phyloP scores from a whole-genome alignment of 2,329 filamentous ascomycete species.

The Ramularia endophylla region DNA sequence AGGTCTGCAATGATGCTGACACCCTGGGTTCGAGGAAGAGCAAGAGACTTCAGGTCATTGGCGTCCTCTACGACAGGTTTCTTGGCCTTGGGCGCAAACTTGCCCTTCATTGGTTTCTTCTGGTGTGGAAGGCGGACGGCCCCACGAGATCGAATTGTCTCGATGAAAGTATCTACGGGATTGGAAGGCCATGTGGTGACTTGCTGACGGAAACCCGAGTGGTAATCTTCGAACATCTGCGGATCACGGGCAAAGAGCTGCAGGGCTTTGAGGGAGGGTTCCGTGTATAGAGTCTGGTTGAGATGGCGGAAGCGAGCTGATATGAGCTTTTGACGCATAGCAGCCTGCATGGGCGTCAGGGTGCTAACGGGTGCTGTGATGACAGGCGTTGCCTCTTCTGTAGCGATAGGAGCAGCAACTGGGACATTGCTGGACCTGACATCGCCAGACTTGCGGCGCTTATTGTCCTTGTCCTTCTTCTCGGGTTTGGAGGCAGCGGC shows the following conservation, averaged over 20 bases:
- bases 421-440: conserved; percentile 7
- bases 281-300: conserved; percentile 94
- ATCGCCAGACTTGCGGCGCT: conserved; percentile 1
- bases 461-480: conserved; percentile 16
- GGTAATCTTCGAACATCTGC: conserved; percentile 94
- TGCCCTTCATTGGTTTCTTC: conserved; percentile 28
- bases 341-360: conserved; percentile 85
- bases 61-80: conserved; percentile 28
- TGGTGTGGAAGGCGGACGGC: conserved; percentile 39
- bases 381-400: conserved; percentile 23
- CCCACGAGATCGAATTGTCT: conserved; percentile 62
- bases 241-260: conserved; percentile 76
- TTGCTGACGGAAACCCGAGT: conserved; percentile 91
- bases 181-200: conserved; percentile 96
- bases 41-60: conserved; percentile 15
- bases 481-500: conserved; percentile 4
- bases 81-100: conserved; percentile 33
- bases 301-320: conserved; percentile 95
- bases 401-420: conserved; percentile 1
- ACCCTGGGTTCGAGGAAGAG: conserved; percentile 66
- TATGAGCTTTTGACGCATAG: conserved; percentile 91
- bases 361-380: conserved; percentile 43
- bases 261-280: conserved; percentile 77
- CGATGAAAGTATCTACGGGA: conserved; percentile 82
- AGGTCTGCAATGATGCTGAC: conserved; percentile 79